Evolutionary conservation across 345 rosid species (phyloP).

Genomic region (Turritis glabra): DNA sequence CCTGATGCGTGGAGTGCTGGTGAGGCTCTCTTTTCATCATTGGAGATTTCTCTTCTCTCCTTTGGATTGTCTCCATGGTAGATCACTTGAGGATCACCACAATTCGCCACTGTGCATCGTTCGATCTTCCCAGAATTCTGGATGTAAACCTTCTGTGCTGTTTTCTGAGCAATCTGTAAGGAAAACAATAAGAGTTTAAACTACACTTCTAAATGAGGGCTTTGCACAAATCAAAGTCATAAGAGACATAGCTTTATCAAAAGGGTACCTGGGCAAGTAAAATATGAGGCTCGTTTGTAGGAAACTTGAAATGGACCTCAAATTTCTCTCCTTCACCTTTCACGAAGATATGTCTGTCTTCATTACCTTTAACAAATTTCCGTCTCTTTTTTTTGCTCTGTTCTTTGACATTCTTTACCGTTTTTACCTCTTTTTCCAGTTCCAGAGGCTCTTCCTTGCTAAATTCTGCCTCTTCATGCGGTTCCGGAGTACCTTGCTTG

Average conservation of each 20-base stretch:
- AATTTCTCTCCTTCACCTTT: conserved; percentile 48
- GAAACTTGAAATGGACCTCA: conserved; percentile 73
- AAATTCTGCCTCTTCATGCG: conserved; percentile 38
- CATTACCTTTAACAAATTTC: conserved; percentile 9
- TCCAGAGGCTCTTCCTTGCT: conserved; percentile 34
- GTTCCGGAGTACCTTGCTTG: conserved; percentile 39
- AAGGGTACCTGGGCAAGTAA: conserved; percentile 80
- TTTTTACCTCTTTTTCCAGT: conserved; percentile 10
- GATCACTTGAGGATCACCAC: conserved; percentile 72
- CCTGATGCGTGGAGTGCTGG: conserved; percentile 79
- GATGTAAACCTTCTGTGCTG: conserved; percentile 81
- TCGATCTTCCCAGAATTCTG: conserved; percentile 81
- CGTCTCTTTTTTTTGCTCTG: conserved; percentile 41
- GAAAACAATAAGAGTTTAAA: background rate
- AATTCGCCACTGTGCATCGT: conserved; percentile 54
- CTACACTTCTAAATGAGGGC: background rate
- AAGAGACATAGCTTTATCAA: background rate
- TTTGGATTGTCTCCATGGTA: conserved; percentile 78
- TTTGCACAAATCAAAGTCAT: conserved; percentile 11
- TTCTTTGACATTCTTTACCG: conserved; percentile 37
- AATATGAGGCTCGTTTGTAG: conserved; percentile 66
- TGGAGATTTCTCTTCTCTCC: conserved; percentile 53
- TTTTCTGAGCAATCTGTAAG: conserved; percentile 72
- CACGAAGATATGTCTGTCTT: conserved; percentile 56
- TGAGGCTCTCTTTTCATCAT: conserved; percentile 50